Base-by-base conservation (phyloP, 495 filamentous ascomycete species). In the Oleoguttula mirabilis region DNA sequence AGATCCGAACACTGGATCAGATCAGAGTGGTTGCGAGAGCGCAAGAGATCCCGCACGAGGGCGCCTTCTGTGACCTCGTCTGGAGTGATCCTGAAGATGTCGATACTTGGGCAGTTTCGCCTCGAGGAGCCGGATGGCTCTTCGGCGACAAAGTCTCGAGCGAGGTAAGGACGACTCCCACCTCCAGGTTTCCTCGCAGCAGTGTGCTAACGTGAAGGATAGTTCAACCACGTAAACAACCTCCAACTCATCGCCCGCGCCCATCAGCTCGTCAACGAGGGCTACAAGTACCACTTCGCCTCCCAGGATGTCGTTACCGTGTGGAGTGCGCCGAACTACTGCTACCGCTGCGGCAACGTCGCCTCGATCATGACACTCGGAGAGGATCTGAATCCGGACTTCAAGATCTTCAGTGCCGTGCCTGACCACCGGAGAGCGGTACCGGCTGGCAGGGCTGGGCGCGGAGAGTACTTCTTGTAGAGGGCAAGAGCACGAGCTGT, bases 81-180 rank as follows among this genome's bases (percentile, higher is more conserved):
- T 98, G 90, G 90, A 92, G 84, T 48, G 90, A 98, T 61, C 90
- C 90, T 0, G 90, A 98, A 55, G 90, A 98, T 55, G 85, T 98
- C 40, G 90, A 94, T 48, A 96, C 90, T 1, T 98, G 90, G 90
- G 88, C 90, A 32, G 82, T 98, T 34, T 90, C 82, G 48, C 90
- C 90, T 0, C 70, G 90, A 59, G 90, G 90, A 43, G 90, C 90
- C 31, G 90, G 90, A 8, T 98, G 90, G 90, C 67, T 98, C 4
- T 98, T 98, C 57, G 90, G 90, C 15, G 84, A 95, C 55, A 94
- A 95, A 64, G 88, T 98, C 4, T 84, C 87, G 3, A 88, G 81
- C n/a, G 90, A 96, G 53, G 62, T 68, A 35, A 28, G 56, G n/a
- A n/a, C n/a, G n/a, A n/a, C n/a, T n/a, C n/a, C 21, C 24, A 6